phyloP scores from a whole-genome alignment of 306 rosid genomes.

The Arachis hypogaea region DNA sequence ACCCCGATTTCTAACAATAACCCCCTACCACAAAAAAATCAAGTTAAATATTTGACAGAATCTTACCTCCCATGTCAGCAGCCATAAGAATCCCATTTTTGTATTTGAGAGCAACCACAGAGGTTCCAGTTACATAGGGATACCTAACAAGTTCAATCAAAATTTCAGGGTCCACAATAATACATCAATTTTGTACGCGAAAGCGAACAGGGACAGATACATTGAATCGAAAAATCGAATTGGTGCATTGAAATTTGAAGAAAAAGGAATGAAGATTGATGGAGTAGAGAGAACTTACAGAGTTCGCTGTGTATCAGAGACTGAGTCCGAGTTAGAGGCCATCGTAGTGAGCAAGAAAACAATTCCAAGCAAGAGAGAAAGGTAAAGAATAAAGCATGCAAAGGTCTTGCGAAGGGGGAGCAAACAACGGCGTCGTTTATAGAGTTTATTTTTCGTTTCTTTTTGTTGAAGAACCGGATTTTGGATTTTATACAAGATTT shows the following conservation, averaged over 20 bases:
- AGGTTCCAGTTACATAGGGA: conserved; percentile 81
- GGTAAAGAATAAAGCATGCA: too few relatives aligned
- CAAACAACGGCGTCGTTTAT: neutral
- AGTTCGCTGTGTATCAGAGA: conserved; percentile 59
- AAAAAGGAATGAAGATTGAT: neutral
- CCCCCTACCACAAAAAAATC: too few relatives aligned
- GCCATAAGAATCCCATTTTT: conserved; percentile 85
- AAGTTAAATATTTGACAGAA: neutral
- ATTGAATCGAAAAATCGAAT: neutral
- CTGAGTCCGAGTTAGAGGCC: conserved; percentile 29
- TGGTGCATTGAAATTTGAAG: neutral
- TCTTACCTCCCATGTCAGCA: conserved; percentile 79
- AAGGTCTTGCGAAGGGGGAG: neutral
- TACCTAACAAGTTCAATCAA: conserved; percentile 45
- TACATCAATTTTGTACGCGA: neutral
- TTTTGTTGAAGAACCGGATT: too few relatives aligned
- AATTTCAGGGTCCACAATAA: neutral
- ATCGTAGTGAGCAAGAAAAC: neutral
- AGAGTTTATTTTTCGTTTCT: neutral
- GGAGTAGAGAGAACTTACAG: conserved; percentile 42
- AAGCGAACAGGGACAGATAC: neutral
- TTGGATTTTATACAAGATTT: too few relatives aligned
- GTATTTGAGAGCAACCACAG: conserved; percentile 78
- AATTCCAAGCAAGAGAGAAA: neutral
- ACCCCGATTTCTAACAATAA: neutral